Conservation (phyloP, 345 rosid genomes). For the Gossypium stocksii region DNA sequence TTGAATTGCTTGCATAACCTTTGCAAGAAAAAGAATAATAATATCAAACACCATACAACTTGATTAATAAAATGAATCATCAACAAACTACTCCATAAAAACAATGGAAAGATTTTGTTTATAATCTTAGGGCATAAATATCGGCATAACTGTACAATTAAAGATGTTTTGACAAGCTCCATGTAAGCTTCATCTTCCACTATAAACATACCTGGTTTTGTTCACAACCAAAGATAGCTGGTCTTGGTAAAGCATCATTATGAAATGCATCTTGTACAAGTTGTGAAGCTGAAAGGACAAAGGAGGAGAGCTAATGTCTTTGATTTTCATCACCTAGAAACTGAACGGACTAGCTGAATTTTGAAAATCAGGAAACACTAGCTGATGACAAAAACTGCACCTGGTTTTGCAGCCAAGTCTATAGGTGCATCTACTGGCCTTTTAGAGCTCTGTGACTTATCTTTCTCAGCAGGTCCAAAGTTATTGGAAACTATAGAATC, state of each 20-base stretch:
- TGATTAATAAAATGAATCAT: not conserved
- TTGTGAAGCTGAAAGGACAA: slow-evolving; percentile 23
- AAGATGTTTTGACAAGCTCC: not conserved
- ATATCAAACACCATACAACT: not conserved
- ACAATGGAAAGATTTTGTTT: not conserved
- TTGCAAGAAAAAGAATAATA: slow-evolving; percentile 1
- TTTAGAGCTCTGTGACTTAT: slow-evolving; percentile 18
- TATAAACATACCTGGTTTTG: slow-evolving; percentile 26
- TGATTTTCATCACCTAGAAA: not conserved
- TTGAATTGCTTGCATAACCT: slow-evolving; percentile 24
- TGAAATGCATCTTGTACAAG: slow-evolving; percentile 21
- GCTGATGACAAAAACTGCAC: slow-evolving; percentile 14
- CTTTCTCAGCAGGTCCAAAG: slow-evolving; percentile 26
- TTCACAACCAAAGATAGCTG: slow-evolving; percentile 17
- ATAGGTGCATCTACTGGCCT: slow-evolving; percentile 33
- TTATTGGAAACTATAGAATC: slow-evolving; percentile 21
- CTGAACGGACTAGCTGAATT: not conserved
- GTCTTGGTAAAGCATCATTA: slow-evolving; percentile 18
- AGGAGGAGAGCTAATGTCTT: not conserved
- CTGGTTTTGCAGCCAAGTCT: slow-evolving; percentile 31
- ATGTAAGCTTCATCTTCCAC: not conserved
- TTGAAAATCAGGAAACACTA: not conserved
- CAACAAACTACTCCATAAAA: not conserved
- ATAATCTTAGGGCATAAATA: not conserved
- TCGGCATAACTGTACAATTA: not conserved